Evolutionary conservation across 805 yeast species (phyloP), one percentile per base, ranked within the genome.

Genomic region (Yarrowia porcina): DNA sequence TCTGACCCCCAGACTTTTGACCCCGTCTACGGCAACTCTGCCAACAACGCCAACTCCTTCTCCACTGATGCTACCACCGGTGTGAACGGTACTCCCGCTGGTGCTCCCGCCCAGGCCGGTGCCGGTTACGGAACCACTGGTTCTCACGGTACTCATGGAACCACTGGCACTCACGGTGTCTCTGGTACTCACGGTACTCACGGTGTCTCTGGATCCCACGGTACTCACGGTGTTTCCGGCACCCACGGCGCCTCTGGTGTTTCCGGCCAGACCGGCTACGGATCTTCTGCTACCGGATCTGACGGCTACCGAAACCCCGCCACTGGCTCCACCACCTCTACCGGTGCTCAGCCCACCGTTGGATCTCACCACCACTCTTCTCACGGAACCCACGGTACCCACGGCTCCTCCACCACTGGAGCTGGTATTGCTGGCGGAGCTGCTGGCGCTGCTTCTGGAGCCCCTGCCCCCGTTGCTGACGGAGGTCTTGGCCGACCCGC

Each of bases 21-120:
- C 10, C 57, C 57, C 12, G 42, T 13, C 7, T 35, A 50, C 57
- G 57, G 57, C 17, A 50, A 35, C 57, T 15, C 42, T 35, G 20
- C 57, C 42, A 50, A 50, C 57, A 50, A 50, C 32, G 57, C 57
- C 42, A 35, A 35, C 57, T 33, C 42, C 30, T 50, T 18, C 57
- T 50, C 57, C 27, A 35, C 57, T 25, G 57, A 50, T 5, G 25
- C 57, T 30, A 50, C 57, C 42, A 50, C 57, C 12, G 57, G 57
- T 7, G 57, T 50, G 41, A 50, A 50, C 42, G 57, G 57, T 12
- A 50, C 57, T 9, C 57, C 33, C 10, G 57, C 57, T 23, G 57
- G 57, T 27, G 35, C 30, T 4, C 23, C 57, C n/a, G 23, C 57
- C 6, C 57, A 35, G 32, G 57, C 57, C 13, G 57, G 57, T 23